phyloP scores from a whole-genome alignment of 768 basidiomycete species.

The Tricholoma flavovirens region DNA sequence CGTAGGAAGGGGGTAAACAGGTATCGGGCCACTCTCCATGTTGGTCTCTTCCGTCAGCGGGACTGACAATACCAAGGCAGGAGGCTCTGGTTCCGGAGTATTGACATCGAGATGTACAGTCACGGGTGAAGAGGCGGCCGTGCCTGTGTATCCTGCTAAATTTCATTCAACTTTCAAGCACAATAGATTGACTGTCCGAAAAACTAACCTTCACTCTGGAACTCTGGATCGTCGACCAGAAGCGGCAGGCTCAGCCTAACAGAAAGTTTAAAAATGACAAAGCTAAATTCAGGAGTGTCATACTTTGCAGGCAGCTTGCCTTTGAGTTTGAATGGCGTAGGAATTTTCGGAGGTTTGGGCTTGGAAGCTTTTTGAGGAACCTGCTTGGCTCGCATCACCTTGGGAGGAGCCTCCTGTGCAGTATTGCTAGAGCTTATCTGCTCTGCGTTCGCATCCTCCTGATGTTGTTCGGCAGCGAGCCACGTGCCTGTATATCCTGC shows the following conservation, averaged over 20 bases:
- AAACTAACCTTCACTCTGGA: slow-evolving; percentile 56
- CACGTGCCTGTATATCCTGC: slow-evolving; percentile 58
- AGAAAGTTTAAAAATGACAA: slow-evolving; percentile 9
- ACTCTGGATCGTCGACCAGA: slow-evolving; percentile 44
- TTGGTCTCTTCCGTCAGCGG: slow-evolving; percentile 39
- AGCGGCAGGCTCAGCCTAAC: slow-evolving; percentile 27
- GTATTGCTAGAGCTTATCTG: slow-evolving; percentile 13
- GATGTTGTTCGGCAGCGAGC: slow-evolving; percentile 34
- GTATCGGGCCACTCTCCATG: slow-evolving; percentile 57
- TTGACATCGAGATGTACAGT: slow-evolving; percentile 41
- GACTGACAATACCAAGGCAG: slow-evolving; percentile 25
- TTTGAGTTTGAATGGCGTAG: slow-evolving; percentile 30
- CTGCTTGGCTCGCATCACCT: slow-evolving; percentile 43
- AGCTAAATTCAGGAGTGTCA: slow-evolving; percentile 6
- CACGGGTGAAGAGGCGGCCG: slow-evolving; percentile 68
- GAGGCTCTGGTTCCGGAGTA: slow-evolving; percentile 47
- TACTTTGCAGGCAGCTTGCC: slow-evolving; percentile 30
- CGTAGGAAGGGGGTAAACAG: slow-evolving; percentile 73
- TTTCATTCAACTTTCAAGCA: slow-evolving; percentile 6
- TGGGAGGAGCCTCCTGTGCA: slow-evolving; percentile 25
- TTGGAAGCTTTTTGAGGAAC: neutral
- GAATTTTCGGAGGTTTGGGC: slow-evolving; percentile 31
- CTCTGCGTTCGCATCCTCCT: slow-evolving; percentile 30
- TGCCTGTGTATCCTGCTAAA: slow-evolving; percentile 51
- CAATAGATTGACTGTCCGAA: slow-evolving; percentile 1